Base-by-base conservation (phyloP, 2,329 filamentous ascomycete genomes). In the Paecilomyces dactylethromorphus region DNA sequence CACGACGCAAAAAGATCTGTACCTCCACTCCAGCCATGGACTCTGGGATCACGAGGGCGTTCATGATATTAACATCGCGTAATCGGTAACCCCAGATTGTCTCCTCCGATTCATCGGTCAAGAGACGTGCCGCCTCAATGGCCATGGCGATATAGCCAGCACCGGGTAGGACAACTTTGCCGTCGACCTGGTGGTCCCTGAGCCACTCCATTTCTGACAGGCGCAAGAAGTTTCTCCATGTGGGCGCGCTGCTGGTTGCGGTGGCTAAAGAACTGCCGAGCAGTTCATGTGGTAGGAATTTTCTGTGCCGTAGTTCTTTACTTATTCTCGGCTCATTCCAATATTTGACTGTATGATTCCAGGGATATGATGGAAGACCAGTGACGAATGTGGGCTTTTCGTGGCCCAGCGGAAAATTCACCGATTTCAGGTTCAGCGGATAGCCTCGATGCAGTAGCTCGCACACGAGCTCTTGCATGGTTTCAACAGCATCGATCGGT, bases 41-140 rank as follows among this genome's bases (percentile, higher is more conserved):
- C 1, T 69, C 67, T 7, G 65, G 63, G 5, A 70, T 63, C 2
- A 66, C 50, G 1, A 65, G 45, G 18, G 64, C 62, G 18, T 58
- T 56, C 3, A 56, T 29, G 31, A 67, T 58, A 32, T 59, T 56
- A 3, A 68, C 56, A 31, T 66, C 56, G 3, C 61, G 58, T 13
- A 68, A 56, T 10, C 51, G 18, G 53, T 63, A 66, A 4, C 58
- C 58, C 22, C 45, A 31, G 12, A 64, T 58, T 15, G 18, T 53
- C 45, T 50, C 45, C 45, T 50, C 45, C 45, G 45, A 50, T 18
- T 18, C n/a, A 50, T 50, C 45, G 45, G 45, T 50, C 15, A 50
- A 7, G 22, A 50, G 45, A 18, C 45, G 45, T 32, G 11, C 11
- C 6, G 31, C 31, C 31, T 32, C 31, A 32, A 32, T 32, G 31